phyloP scores from a whole-genome alignment of 352 stramenopile species.

The Globisporangium iwayamae region DNA sequence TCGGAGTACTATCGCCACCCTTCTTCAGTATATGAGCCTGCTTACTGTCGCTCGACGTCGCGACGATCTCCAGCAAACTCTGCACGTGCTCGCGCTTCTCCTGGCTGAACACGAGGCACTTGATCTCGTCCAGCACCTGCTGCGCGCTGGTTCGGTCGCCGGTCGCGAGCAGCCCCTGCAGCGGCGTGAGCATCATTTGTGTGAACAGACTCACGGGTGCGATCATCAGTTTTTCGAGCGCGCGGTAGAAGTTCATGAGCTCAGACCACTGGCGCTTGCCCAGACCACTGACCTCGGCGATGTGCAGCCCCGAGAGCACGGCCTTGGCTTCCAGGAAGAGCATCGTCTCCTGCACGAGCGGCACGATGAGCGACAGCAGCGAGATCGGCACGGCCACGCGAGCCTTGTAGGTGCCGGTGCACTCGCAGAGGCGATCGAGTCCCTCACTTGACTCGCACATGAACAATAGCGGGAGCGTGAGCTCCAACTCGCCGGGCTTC shows the following conservation, averaged over 20 bases:
- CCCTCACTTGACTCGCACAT: conserved; percentile 48
- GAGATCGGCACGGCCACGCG: conserved; percentile 33
- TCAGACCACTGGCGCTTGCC: conserved; percentile 44
- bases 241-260: conserved; percentile 53
- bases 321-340: conserved; percentile 57
- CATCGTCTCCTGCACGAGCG: conserved; percentile 61
- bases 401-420: conserved; percentile 21
- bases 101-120: conserved; percentile 46
- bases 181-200: conserved; percentile 42
- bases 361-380: conserved; percentile 53
- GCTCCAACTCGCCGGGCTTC: conserved; percentile 18
- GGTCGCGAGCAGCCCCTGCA: conserved; percentile 43
- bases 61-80: conserved; percentile 48
- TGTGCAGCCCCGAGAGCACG: conserved; percentile 28
- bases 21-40: background rate
- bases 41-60: conserved; percentile 7
- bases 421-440: conserved; percentile 19
- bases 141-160: conserved; percentile 29
- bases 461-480: conserved; percentile 56
- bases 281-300: conserved; percentile 40
- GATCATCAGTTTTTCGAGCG: conserved; percentile 49
- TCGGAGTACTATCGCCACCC: conserved; percentile 13
- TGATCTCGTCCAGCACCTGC: conserved; percentile 54
- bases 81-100: conserved; percentile 63
- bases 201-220: conserved; percentile 51